A percentile compares a stretch with the other conserved stretches of the same genome.
Conservation (phyloP, 495 filamentous ascomycete genomes). For the Trichodelitschia bisporula region DNA sequence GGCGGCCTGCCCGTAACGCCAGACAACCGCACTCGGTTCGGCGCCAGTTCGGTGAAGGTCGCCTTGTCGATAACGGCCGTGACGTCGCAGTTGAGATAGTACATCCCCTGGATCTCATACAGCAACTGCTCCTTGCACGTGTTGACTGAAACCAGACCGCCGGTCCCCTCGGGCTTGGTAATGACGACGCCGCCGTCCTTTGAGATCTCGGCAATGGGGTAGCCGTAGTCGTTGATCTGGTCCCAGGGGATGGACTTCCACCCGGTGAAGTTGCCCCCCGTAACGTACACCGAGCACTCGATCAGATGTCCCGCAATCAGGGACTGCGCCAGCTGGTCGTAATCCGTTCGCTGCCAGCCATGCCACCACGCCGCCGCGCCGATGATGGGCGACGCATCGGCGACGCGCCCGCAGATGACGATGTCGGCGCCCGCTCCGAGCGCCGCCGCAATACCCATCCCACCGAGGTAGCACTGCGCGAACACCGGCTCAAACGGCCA, state of each 20-base stretch:
- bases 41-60: conserved; percentile 15
- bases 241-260: conserved; percentile 22
- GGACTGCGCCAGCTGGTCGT: conserved; percentile 25
- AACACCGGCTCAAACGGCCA: conserved; percentile 2
- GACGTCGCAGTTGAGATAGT: conserved; percentile 32
- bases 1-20: neutral
- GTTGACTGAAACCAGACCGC: conserved; percentile 20
- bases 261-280: conserved; percentile 31
- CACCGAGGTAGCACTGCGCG: conserved; percentile 21
- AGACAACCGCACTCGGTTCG: conserved; percentile 6
- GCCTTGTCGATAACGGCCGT: conserved; percentile 25
- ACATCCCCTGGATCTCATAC: conserved; percentile 35
- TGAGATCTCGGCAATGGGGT: conserved; percentile 32
- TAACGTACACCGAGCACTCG: conserved; percentile 30
- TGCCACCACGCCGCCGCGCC: conserved; percentile 26
- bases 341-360: conserved; percentile 19
- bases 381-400: conserved; percentile 28
- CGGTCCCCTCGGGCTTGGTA: conserved; percentile 13
- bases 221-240: conserved; percentile 25
- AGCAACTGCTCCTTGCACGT: conserved; percentile 29
- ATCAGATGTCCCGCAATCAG: conserved; percentile 34
- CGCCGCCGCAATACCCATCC: conserved; percentile 23
- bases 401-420: conserved; percentile 29
- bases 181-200: conserved; percentile 21
- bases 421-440: conserved; percentile 29